Evolutionary conservation across 768 basidiomycete genomes (phyloP).

Genomic region (Boletellus sp.): DNA sequence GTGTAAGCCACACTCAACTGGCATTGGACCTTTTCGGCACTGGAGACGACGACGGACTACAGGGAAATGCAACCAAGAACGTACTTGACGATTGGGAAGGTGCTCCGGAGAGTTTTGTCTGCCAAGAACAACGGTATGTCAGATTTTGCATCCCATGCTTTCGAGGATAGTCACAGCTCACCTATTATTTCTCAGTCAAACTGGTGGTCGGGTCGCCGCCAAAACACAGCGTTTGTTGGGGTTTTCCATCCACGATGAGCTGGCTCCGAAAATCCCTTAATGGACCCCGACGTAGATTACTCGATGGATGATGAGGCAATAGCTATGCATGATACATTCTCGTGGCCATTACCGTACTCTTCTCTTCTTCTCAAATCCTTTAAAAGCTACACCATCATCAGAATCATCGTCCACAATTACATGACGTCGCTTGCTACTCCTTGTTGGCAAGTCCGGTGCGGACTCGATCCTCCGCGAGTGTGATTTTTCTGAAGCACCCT

Average conservation of each 20-base stretch:
- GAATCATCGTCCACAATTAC: constrained; percentile 61
- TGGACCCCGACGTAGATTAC: neutral
- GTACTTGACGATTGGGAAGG: constrained; percentile 93
- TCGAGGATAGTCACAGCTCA: neutral
- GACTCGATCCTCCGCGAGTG: constrained; percentile 4
- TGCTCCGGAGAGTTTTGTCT: constrained; percentile 96
- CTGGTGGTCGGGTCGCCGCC: constrained; percentile 83
- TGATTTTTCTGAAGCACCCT: neutral
- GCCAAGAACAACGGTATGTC: constrained; percentile 85
- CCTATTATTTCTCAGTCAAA: constrained; percentile 48
- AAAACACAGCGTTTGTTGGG: constrained; percentile 83
- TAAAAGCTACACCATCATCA: constrained; percentile 69
- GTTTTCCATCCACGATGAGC: constrained; percentile 79
- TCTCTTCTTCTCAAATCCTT: constrained; percentile 48
- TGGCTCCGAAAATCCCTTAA: constrained; percentile 29
- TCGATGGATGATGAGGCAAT: neutral
- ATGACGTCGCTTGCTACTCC: constrained; percentile 26
- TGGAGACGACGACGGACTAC: constrained; percentile 57
- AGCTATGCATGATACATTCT: neutral
- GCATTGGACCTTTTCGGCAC: constrained; percentile 91
- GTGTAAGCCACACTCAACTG: constrained; percentile 92
- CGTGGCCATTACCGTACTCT: constrained; percentile 5
- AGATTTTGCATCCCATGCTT: neutral
- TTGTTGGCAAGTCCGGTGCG: constrained; percentile 6
- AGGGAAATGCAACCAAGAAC: constrained; percentile 58